Conservation (phyloP, 345 rosid genomes). For the Camelina laxa region DNA sequence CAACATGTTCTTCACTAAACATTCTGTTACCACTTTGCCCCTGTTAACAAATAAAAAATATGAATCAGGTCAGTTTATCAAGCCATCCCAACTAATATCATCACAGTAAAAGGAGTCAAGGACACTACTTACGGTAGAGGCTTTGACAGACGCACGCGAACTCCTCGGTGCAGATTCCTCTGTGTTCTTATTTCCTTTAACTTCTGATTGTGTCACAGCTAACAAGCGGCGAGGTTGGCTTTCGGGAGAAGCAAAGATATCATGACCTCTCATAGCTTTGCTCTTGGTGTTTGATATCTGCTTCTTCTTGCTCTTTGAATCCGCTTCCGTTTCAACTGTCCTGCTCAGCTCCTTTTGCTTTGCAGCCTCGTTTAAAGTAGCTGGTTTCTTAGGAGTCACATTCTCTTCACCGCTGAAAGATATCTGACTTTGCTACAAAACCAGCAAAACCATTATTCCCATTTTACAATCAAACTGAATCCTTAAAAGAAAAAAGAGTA, state of each 20-base stretch:
- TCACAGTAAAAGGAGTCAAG: neutral
- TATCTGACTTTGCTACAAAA: constrained; percentile 76
- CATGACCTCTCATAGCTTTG: constrained; percentile 72
- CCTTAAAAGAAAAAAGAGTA: neutral
- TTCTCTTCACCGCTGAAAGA: constrained; percentile 67
- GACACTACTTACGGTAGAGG: constrained; percentile 50
- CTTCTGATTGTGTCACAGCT: constrained; percentile 40
- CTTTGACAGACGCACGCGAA: constrained; percentile 56
- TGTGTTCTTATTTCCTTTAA: constrained; percentile 15
- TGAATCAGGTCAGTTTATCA: neutral
- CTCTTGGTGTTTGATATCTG: constrained; percentile 64
- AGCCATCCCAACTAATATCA: neutral
- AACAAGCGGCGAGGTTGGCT: constrained; percentile 55
- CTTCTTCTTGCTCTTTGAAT: constrained; percentile 59
- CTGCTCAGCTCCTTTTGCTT: constrained; percentile 80
- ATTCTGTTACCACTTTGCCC: constrained; percentile 57
- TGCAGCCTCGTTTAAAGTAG: constrained; percentile 61
- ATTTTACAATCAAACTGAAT: neutral
- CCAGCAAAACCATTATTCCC: neutral
- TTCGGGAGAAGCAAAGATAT: constrained; percentile 65
- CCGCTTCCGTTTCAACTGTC: constrained; percentile 53
- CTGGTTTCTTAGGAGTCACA: constrained; percentile 68
- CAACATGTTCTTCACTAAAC: constrained; percentile 55
- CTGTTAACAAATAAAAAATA: constrained; percentile 30
- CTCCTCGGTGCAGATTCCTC: constrained; percentile 61